Percentiles rank a stretch among this genome's conserved stretches.
phyloP scores from a whole-genome alignment of 2,329 filamentous ascomycete species.

The Aspergillus thermomutatus region DNA sequence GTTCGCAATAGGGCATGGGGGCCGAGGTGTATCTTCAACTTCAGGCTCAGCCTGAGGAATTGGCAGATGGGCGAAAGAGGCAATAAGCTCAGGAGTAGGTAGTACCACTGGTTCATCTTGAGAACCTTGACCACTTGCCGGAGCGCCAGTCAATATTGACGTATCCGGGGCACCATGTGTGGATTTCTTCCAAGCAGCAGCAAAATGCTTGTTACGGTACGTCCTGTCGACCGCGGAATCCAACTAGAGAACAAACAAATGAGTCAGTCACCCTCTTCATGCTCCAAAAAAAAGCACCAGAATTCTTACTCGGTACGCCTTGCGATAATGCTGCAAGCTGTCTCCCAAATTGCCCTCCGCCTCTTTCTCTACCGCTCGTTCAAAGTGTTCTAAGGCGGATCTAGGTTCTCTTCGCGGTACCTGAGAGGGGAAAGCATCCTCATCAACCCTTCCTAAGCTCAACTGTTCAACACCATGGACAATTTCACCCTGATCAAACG shows the following conservation, averaged over 20 bases:
- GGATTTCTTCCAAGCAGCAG: constrained; percentile 55
- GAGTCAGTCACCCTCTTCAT: constrained; percentile 9
- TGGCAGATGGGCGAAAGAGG: constrained; percentile 66
- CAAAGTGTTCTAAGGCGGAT: constrained; percentile 88
- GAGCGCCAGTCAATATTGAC: constrained; percentile 42
- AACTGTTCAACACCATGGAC: constrained; percentile 35
- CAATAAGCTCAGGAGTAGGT: constrained; percentile 66
- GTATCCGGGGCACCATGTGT: constrained; percentile 47
- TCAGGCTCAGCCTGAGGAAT: constrained; percentile 64
- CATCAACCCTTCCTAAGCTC: constrained; percentile 32
- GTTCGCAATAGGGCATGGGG: constrained; percentile 54
- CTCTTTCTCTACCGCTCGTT: constrained; percentile 86
- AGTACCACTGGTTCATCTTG: constrained; percentile 48
- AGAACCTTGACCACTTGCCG: constrained; percentile 56
- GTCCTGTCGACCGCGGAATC: constrained; percentile 78
- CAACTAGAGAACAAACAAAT: constrained; percentile 54
- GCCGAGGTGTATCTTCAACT: background rate
- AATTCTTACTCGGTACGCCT: constrained; percentile 73
- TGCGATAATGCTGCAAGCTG: constrained; percentile 81
- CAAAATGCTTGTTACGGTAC: constrained; percentile 91
- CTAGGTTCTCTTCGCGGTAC: constrained; percentile 51
- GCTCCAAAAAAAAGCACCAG: background rate
- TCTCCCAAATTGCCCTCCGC: constrained; percentile 80
- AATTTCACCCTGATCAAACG: constrained; percentile 29
- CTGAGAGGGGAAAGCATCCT: constrained; percentile 37